Evolutionary conservation across 768 basidiomycete genomes (phyloP).

Genomic region (Agrocybe chaxingu): DNA sequence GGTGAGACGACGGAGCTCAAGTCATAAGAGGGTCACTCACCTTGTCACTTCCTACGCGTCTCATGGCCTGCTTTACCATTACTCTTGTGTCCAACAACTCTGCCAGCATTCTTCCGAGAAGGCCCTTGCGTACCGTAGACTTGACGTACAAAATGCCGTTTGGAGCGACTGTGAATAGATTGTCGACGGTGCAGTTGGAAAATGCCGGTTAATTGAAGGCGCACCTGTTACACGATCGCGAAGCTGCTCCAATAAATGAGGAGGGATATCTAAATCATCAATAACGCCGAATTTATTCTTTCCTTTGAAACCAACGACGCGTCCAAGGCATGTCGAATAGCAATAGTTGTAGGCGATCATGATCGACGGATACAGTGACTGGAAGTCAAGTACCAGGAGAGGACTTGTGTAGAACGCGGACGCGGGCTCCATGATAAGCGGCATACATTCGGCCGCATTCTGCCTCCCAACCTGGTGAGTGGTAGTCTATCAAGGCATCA

Average conservation of each 20-base stretch:
- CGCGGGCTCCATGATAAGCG: conserved; percentile 91
- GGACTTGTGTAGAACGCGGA: conserved; percentile 94
- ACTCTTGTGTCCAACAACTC: conserved; percentile 93
- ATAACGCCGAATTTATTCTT: conserved; percentile 85
- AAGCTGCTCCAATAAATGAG: conserved; percentile 66
- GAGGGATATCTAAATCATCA: conserved; percentile 65
- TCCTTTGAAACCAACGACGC: conserved; percentile 83
- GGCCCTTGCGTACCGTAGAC: conserved; percentile 74
- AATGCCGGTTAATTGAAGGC: conserved; percentile 13
- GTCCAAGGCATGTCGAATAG: conserved; percentile 94
- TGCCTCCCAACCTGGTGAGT: conserved; percentile 80
- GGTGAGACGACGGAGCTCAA: background rate
- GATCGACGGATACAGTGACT: conserved; percentile 92
- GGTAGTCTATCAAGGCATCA: background rate
- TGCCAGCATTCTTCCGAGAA: conserved; percentile 86
- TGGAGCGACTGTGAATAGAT: conserved; percentile 66
- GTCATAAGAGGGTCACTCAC: conserved; percentile 32
- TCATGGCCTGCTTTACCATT: conserved; percentile 99
- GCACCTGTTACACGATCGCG: conserved; percentile 76
- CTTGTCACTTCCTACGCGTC: conserved; percentile 70
- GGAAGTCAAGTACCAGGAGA: conserved; percentile 92
- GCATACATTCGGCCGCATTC: conserved; percentile 95
- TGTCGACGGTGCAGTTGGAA: background rate
- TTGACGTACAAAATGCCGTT: conserved; percentile 97
- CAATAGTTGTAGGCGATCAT: conserved; percentile 99